Base-by-base conservation (phyloP, 108 stramenopile genomes). In the Phaeodactylum tricornutum region DNA sequence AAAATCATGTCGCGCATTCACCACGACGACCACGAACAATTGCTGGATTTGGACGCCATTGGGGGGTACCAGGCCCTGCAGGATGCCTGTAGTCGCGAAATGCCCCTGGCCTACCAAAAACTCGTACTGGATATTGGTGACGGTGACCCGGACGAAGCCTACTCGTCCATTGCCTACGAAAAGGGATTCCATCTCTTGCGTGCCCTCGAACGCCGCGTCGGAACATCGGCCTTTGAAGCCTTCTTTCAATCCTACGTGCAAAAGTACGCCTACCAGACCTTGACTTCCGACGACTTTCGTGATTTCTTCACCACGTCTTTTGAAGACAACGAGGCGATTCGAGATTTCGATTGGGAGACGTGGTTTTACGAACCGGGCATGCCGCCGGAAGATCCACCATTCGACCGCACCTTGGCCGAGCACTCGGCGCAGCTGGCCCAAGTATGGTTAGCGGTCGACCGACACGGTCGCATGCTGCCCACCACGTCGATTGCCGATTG, bases 121-220 rank as follows among this genome's bases (percentile, higher is more conserved):
- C 47, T 97, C 19, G 74, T 95, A 16, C 84, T 82, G 7, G 57
- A 72, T 17, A 56, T 91, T 57, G 87, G 76, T 4, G 95, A 91
- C 35, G 64, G 53, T 2, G 98, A 99, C 65, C 98, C 98, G 4
- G 98, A 99, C 68, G 94, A 97, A 41, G 88, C 90, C 39, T 99
- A 93, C 55, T 84, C 82, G 11, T 60, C 63, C 11, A 79, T 89
- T 7, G 78, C 86, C 3, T 94, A 90, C 48, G 87, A 93, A 66
- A 88, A 86, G 66, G 91, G 80, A 45, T 96, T 72, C 65, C 74
- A 83, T 17, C 74, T 99, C 1, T 47, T 97, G 15, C 61, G 79
- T 25, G 75, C 78, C 24, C 62, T 99, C 34, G 95, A 97, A 57
- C 54, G 57, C 25, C 36, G 77, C 28, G 93, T 96, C 5, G 96